Percentiles rank a stretch among this genome's conserved stretches.
phyloP scores from a whole-genome alignment of 2,329 filamentous ascomycete species.

The Sclerotinia borealis region DNA sequence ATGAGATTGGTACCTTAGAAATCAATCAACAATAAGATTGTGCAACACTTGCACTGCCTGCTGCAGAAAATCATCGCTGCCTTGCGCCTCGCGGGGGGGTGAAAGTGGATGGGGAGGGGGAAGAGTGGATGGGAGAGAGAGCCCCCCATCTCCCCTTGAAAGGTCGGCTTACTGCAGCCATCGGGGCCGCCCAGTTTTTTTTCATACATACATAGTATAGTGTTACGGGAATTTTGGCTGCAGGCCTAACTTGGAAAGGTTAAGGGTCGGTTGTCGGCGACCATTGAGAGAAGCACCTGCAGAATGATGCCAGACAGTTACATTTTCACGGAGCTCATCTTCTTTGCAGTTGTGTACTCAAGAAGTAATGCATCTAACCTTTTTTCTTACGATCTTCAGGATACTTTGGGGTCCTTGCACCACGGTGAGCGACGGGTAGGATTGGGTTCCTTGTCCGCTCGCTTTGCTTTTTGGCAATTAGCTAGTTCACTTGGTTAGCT shows the following conservation, averaged over 20 bases:
- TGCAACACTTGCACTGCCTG: background rate
- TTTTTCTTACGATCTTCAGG: conserved; percentile 11
- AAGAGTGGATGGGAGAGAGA: no score
- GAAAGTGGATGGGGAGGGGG: background rate
- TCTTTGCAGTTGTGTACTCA: background rate
- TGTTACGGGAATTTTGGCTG: background rate
- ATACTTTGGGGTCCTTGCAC: background rate
- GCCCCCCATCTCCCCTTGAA: background rate
- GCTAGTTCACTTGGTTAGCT: no score
- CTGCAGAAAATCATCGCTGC: conserved; percentile 3
- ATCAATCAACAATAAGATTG: background rate
- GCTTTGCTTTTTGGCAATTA: background rate
- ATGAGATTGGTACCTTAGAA: background rate
- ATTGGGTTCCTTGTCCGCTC: background rate
- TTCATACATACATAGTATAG: background rate
- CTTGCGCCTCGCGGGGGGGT: background rate
- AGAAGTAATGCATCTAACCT: background rate
- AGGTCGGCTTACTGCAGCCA: background rate
- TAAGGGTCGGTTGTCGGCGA: conserved; percentile 8
- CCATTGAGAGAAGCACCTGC: background rate
- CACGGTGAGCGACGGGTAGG: conserved; percentile 4
- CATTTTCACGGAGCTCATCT: background rate
- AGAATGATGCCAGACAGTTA: background rate
- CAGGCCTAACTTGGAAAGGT: background rate
- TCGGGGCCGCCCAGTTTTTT: background rate